Base-by-base conservation (phyloP, 148 eudicot genomes). In the Diospyros kaki region DNA sequence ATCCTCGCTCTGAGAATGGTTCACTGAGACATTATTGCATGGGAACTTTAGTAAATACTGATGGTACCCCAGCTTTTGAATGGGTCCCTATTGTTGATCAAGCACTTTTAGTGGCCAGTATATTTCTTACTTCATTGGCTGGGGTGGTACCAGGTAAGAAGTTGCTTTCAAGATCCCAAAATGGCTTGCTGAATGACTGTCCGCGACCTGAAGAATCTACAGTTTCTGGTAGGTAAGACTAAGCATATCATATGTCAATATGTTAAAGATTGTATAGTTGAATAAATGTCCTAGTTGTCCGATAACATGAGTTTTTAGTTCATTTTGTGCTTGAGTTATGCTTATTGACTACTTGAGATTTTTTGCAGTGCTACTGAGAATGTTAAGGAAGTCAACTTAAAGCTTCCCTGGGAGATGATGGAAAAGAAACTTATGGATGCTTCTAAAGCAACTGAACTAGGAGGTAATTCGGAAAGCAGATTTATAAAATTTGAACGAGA, bases 1-100 rank as follows among this genome's bases (percentile, higher is more conserved):
- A 72, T 73, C 59, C 69, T 58, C 50, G 13, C 55, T 67, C 61
- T 45, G 74, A 77, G 77, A 72, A 76, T 69, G 81, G 73, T 64
- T 73, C 74, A 3, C 64, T 60, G 41, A 86, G 75, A 79, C 84
- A 85, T 73, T 77, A 73, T 82, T 88, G 90, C 88, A 77, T 85
- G 74, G 92, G 92, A 73, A 83, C 85, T 71, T 72, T 91, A 61
- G 64, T 82, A 61, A 84, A 80, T 79, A 65, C 83, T 61, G 91
- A 89, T 77, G 79, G 64, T 81, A 86, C 83, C 48, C 69, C 81
- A 58, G 73, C 86, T 73, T 71, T 84, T 78, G 89, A 81, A 41
- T 96, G 96, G 99, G 80, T 93, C 64, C 86, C 94, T 78, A 68
- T 87, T 55, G 81, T 87, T 61, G 93, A 96, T 77, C 99, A 93